phyloP scores from a whole-genome alignment of 257 asterid genomes.

The Nicotiana attenuata region DNA sequence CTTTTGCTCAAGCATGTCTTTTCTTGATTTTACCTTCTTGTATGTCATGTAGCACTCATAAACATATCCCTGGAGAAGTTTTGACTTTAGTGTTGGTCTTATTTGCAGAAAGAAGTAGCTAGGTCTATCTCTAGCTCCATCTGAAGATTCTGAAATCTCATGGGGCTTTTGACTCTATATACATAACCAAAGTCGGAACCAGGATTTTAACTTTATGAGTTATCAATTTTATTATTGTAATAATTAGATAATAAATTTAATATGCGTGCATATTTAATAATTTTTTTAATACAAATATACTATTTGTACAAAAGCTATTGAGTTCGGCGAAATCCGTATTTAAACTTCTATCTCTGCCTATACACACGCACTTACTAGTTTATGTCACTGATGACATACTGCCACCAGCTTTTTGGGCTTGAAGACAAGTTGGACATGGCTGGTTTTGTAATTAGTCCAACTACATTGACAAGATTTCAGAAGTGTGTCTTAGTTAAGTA shows the following conservation, averaged over 20 bases:
- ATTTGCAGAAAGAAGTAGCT: conserved; percentile 18
- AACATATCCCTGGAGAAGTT: conserved; percentile 42
- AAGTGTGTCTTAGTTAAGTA: background rate
- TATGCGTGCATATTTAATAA: too few species aligned
- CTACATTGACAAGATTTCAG: background rate
- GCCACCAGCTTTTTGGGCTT: background rate
- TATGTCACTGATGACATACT: background rate
- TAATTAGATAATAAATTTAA: too few species aligned
- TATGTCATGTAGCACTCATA: conserved; percentile 38
- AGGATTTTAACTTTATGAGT: too few species aligned
- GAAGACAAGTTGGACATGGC: background rate
- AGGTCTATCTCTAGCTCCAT: conserved; percentile 3
- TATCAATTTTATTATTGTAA: too few species aligned
- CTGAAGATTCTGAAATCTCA: conserved; percentile 16
- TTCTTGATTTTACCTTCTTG: conserved; percentile 35
- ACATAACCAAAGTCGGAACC: too few species aligned
- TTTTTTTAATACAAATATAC: too few species aligned
- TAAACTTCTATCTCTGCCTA: too few species aligned
- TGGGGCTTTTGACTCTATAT: background rate
- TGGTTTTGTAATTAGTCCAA: background rate
- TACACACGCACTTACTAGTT: background rate
- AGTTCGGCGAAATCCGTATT: too few species aligned
- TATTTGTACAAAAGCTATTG: too few species aligned
- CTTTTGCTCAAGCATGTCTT: conserved; percentile 28
- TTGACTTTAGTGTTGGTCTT: conserved; percentile 38